Evolutionary conservation across 352 stramenopile genomes (phyloP), one percentile per base, ranked within the genome.

Genomic region (Nothophytophthora sp.): DNA sequence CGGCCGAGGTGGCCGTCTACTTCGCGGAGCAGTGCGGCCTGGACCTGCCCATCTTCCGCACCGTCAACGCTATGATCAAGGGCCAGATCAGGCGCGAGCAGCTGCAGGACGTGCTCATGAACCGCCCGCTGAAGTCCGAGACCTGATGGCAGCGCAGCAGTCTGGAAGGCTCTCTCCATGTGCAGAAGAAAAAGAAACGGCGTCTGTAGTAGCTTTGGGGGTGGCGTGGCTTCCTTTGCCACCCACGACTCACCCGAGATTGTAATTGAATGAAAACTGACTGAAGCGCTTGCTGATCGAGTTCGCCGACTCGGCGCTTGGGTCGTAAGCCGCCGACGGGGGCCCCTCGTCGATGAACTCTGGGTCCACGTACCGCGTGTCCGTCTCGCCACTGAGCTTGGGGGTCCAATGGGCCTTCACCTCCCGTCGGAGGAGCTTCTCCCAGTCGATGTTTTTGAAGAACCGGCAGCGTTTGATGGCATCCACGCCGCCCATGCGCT

Each of bases 181-280:
- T 39, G n/a, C n/a, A n/a, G n/a, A n/a, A n/a, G n/a, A n/a, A 32
- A 52, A 58, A 51, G 42, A 1, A 20, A 27, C 35, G 43, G 38
- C 27, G 39, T 43, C 34, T 44, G 38, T 57, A 46, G 37, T 9
- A 19, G 49, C 38, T 36, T 62, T 32, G 42, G 33, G 45, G 19
- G 19, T 57, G 44, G 41, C 24, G 48, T 58, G 33, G 50, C 51
- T 40, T 58, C 23, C 40, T 5, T 63, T 45, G 36, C 33, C 54
- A 56, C 36, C 35, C 40, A 47, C 28, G 28, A 55, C 44, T 69
- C 55, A 75, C 28, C 58, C 64, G 48, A 90, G 67, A 47, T 84
- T 90, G 60, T 90, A 92, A 67, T 94, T 92, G 66, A 96, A 96
- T 47, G 81, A 92, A 56, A 96, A 96, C 63, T 96, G 86, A 56